These are phyloP conservation scores for Leccinum cinnamomeum DNA, from an alignment of 1,284 basidiomycete species.

Conservation along the genomic window DNA sequence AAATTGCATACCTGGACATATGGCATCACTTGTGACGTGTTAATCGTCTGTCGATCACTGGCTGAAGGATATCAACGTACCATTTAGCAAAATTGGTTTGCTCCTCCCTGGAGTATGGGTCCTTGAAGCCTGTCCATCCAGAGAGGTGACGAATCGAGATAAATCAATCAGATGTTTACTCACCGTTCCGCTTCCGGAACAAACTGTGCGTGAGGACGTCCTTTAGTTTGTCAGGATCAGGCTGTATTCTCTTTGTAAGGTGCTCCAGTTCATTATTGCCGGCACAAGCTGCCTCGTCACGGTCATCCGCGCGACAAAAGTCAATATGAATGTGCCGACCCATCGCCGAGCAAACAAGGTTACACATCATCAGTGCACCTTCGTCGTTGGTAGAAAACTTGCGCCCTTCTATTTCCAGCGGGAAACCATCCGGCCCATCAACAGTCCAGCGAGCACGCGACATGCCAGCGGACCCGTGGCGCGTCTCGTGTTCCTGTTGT, in stretches of 20 bases:
- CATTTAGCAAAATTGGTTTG: constrained; percentile 54
- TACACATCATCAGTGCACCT: too few species aligned
- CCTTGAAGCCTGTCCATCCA: constrained; percentile 34
- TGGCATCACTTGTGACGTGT: constrained; percentile 44
- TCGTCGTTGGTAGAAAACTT: too few species aligned
- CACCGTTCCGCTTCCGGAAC: constrained; percentile 59
- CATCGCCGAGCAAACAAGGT: too few species aligned
- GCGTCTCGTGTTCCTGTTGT: constrained; percentile 61
- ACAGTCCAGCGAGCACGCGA: constrained; percentile 55
- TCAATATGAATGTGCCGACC: constrained; percentile 36
- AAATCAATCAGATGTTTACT: neutral
- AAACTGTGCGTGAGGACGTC: constrained; percentile 56
- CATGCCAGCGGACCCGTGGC: constrained; percentile 37
- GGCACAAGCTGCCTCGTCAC: too few species aligned
- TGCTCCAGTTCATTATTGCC: too few species aligned
- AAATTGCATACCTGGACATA: constrained; percentile 40
- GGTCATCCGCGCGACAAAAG: constrained; percentile 43
- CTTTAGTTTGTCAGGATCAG: constrained; percentile 47
- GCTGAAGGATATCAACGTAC: constrained; percentile 28
- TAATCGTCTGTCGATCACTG: neutral
- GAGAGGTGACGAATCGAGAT: neutral
- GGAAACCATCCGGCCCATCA: constrained; percentile 45
- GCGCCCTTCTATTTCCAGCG: too few species aligned
- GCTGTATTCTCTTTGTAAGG: constrained; percentile 27
- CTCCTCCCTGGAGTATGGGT: constrained; percentile 60